Base-by-base conservation (phyloP, 441 rosid genomes). In the Arabidopsis lyrata region DNA sequence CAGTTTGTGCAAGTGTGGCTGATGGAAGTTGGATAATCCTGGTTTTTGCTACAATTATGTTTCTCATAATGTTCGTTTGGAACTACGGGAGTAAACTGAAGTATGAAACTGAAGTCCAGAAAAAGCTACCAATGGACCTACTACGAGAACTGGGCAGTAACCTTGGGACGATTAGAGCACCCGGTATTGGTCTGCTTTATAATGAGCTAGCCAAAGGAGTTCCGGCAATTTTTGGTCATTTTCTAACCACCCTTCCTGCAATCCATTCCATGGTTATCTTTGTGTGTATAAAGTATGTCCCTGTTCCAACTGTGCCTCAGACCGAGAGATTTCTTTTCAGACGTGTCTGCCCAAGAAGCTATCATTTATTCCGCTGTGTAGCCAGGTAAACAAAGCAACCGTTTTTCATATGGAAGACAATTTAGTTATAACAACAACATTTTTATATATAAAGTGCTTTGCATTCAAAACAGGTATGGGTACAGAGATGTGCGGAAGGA, bases 1-100 rank as follows among this genome's bases (percentile, higher is more conserved):
- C 99, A 38, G 95, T 95, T 70, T 77, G 89, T 39, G 78, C 86
- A 68, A 80, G 85, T 64, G 88, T 93, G 68, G 78, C 81, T 15
- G 98, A 91, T 77, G 99, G 99, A 76, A 95, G 99, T 84, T 95
- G 98, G 99, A 90, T 91, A 68, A 82, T 95, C 73, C 64, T 93
- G 78, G 95, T 93, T 66, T 95, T 93, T 81, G 91, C 96, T 42
- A 78, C 81, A 27, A 77, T 87, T 60, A 90, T 93, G 99, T 93
- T 95, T 81, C 78, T 90, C 59, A 87, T 95, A 44, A 90, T 95
- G 97, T 93, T 76, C 57, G 77, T 95, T 65, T 95, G 99, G 98
- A 93, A 95, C 84, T 93, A 93, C 69, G 99, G 99, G 73, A 95
- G 98, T 82, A 93, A 91, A 82, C 90, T 95, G 22, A 95, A 87